Evolutionary conservation across 2,329 filamentous ascomycete genomes (phyloP), one percentile per base, ranked within the genome.

Genomic region (Hortaea werneckii): DNA sequence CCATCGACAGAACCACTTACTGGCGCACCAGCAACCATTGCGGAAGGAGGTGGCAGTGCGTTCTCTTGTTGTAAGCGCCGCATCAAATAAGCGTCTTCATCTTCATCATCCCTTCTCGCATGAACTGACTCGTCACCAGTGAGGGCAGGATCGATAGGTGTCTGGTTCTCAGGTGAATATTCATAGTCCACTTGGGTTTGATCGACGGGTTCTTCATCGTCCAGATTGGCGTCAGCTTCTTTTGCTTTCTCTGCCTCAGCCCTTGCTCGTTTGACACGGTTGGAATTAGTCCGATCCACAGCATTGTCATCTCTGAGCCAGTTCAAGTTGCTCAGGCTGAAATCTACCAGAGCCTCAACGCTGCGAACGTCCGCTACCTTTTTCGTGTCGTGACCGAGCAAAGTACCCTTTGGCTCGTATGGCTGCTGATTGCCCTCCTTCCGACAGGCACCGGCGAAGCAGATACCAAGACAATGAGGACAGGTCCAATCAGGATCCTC

Each of bases 331-430:
- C 94, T 90, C 37, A 86, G 74, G 27, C 85, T 81, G 65, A 95
- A 95, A 61, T 96, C 88, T 6, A 96, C 87, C 20, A 96, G 75
- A 26, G 81, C 83, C 64, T 96, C 90, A 5, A 95, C 80, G 58
- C 89, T 95, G 49, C 92, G 81, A 43, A 86, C 83, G 65, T 98
- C 92, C 2, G 92, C 90, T 41, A 96, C 82, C 30, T 85, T 83
- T 44, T 81, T 85, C 0, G 92, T 98, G 55, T 96, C 88, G 57
- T 95, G 88, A 0, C 92, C 92, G 2, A 96, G 76, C 1, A 90
- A 72, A 0, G 88, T 95, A 47, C 84, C 87, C 58, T 87, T 92
- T 0, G 92, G 92, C 43, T 85, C 79, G 58, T 95, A 95, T 0
- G 89, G 85, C 5, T 73, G 75, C 56, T 85, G 85, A n/a, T 76